Percentiles rank a stretch among this genome's conserved stretches.
Conservation (phyloP, 2,329 filamentous ascomycete species). For the Botryosphaeria dothidea region DNA sequence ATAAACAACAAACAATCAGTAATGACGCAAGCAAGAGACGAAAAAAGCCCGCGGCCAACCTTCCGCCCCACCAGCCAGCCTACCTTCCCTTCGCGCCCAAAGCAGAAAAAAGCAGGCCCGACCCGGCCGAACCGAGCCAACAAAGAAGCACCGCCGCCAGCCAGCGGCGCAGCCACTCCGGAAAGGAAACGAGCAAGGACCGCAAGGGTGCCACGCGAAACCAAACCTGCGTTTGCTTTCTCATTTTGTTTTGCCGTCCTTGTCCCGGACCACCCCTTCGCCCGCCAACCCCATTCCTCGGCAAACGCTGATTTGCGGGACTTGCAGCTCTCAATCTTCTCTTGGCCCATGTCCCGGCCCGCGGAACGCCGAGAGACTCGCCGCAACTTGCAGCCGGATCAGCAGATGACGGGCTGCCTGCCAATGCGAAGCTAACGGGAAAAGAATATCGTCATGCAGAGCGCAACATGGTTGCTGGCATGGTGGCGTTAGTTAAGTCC, state of each 20-base stretch:
- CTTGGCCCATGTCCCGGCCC: background rate
- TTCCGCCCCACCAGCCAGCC: background rate
- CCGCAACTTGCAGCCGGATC: background rate
- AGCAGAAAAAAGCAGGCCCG: slow-evolving; percentile 8
- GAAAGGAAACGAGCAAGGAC: background rate
- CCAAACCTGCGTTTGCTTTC: background rate
- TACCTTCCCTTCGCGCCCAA: background rate
- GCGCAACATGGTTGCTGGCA: background rate
- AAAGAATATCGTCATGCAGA: background rate
- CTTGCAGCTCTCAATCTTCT: background rate
- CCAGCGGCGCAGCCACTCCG: background rate
- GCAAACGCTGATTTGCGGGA: background rate
- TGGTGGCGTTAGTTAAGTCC: background rate
- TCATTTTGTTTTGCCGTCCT: background rate
- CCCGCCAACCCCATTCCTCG: background rate
- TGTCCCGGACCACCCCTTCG: background rate
- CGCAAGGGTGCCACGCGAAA: slow-evolving; percentile 10
- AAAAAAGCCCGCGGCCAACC: background rate
- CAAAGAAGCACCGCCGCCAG: background rate
- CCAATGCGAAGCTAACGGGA: background rate
- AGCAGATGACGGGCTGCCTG: slow-evolving; percentile 1
- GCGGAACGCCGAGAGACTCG: background rate
- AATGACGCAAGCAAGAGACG: background rate
- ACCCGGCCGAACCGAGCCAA: slow-evolving; percentile 12
- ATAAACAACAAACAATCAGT: background rate